Base-by-base conservation (phyloP, 2,329 filamentous ascomycete genomes). In the Penicillium sp. region DNA sequence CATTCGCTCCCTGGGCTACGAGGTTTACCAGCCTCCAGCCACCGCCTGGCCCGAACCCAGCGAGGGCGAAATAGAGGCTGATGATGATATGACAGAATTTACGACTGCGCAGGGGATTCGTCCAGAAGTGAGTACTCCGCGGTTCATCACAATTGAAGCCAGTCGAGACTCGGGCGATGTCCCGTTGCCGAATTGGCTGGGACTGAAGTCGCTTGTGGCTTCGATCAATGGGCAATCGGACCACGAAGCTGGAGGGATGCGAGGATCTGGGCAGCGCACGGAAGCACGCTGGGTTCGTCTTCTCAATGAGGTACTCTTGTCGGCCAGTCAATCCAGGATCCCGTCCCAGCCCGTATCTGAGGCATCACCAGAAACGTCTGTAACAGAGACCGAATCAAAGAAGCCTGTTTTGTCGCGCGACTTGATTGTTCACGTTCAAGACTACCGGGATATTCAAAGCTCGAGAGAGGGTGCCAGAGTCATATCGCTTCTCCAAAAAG, bases 391-490 rank as follows among this genome's bases (percentile, higher is more conserved):
- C 7, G 41, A 49, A 6, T 9, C 29, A 29, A 43, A 39, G 33
- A 53, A 55, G 7, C 44, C 48, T 28, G 58, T 55, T 24, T 52
- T 54, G 27, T 51, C 46, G 45, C 57, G 63, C 59, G 63, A 75
- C 25, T 76, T 90, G 6, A 83, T 97, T 49, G 75, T 94, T 35
- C 88, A 88, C 58, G 72, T 95, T 9, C 81, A 86, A 63, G 88
- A 97, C 64, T 86, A 89, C 60, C 82, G 86, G 45, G 88, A 94
- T 54, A 75, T 98, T 7, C 81, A 78, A 58, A 79, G 80, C 61
- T 84, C 86, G 1, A 66, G 78, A 5, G 82, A 88, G 49, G 88
- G 89, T 9, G 76, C 80, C 2, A 76, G 79, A 24, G 79, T 97
- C 29, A 71, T 96, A 6, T 73, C 76, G 36, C 82, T 84, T 49